Evolutionary conservation across 148 eudicot genomes (phyloP).

Genomic region (Beta vulgaris): DNA sequence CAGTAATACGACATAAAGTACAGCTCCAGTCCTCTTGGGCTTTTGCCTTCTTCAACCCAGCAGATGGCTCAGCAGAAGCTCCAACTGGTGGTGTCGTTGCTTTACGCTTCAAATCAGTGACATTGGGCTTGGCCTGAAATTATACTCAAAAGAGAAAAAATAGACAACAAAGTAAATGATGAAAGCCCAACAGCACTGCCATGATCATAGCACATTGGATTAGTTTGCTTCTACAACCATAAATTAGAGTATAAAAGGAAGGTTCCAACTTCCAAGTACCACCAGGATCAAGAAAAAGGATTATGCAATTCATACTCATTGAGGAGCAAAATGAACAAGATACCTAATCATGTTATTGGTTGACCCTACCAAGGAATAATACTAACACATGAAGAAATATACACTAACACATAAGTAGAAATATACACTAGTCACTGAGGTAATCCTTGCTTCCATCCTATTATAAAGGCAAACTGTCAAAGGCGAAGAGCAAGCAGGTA

Average conservation of each 20-base stretch:
- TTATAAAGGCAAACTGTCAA: neutral
- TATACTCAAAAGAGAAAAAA: constrained; percentile 18
- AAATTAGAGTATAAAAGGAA: neutral
- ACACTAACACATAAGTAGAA: neutral
- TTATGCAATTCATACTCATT: neutral
- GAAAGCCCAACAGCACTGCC: constrained; percentile 11
- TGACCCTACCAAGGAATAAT: neutral
- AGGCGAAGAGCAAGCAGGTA: neutral
- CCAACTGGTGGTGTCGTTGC: constrained; percentile 29
- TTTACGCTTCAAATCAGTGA: constrained; percentile 53
- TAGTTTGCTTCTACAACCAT: neutral
- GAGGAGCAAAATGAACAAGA: neutral
- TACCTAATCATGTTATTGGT: neutral
- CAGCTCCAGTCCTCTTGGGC: constrained; percentile 52
- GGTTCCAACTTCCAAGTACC: neutral
- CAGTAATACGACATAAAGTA: constrained; percentile 49
- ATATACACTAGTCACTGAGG: neutral
- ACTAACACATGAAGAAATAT: neutral
- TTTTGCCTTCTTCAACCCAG: constrained; percentile 37
- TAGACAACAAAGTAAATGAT: constrained; percentile 19
- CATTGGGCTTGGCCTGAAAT: constrained; percentile 53
- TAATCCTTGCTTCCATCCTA: neutral
- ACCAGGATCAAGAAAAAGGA: neutral
- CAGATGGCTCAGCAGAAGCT: constrained; percentile 21
- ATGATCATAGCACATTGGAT: neutral